These are phyloP conservation scores for Hamamelis virginiana DNA, from an alignment of 164 flowering plant species.

Conservation along the genomic window DNA sequence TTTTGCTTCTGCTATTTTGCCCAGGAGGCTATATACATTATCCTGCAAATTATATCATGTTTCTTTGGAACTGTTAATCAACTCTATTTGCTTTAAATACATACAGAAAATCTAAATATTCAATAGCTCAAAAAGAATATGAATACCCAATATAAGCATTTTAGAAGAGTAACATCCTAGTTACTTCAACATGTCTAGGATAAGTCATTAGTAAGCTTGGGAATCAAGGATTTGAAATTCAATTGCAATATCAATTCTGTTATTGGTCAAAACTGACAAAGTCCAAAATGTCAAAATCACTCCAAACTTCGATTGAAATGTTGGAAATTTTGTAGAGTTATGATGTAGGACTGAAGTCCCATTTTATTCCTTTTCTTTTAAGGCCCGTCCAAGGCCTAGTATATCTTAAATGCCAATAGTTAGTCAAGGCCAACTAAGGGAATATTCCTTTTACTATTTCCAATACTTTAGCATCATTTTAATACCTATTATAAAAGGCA, in stretches of 20 bases:
- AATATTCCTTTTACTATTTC: too few species aligned
- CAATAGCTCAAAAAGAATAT: neutral
- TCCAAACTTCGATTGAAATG: too few species aligned
- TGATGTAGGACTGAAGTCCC: too few species aligned
- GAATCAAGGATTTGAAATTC: neutral
- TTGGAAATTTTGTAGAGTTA: too few species aligned
- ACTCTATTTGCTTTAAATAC: neutral
- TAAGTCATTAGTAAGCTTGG: neutral
- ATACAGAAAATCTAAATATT: neutral
- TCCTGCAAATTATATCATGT: conserved; percentile 49
- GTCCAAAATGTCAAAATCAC: too few species aligned
- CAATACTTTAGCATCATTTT: too few species aligned
- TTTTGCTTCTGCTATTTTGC: conserved; percentile 60
- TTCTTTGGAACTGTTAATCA: neutral
- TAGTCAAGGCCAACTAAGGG: too few species aligned
- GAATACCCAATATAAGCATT: neutral
- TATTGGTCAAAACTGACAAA: too few species aligned
- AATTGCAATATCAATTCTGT: neutral
- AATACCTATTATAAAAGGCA: too few species aligned
- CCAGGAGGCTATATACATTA: conserved; percentile 49
- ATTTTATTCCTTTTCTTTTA: too few species aligned
- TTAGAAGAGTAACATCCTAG: neutral
- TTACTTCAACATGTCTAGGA: neutral
- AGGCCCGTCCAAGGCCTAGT: too few species aligned
- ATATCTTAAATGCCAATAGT: too few species aligned